Base-by-base conservation (phyloP, 2,329 filamentous ascomycete species). In the Xylariaceae sp. region DNA sequence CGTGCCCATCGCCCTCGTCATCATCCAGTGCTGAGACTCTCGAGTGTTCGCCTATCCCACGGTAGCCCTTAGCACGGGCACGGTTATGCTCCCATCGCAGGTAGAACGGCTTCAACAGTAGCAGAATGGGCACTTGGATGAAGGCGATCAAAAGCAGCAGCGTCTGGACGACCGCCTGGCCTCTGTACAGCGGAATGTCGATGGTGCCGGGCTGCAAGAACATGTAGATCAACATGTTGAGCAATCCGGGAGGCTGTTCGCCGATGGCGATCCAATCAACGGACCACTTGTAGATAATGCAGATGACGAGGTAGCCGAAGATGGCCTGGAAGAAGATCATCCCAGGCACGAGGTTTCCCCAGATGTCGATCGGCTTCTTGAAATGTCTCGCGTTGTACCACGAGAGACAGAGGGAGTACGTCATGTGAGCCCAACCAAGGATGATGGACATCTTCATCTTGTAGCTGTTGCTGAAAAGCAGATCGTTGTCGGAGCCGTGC, bases 201-300 rank as follows among this genome's bases (percentile, higher is more conserved):
- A 80, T 55, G 0, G 61, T 83, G 32, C 88, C 88, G 3, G 92
- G 92, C 44, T 81, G 78, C 47, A 98, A 65, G 69, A 98, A 98
- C 93, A 98, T 98, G 74, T 95, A 95, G 54, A 98, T 98, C 53
- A 98, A 71, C 90, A 96, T 96, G 73, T 98, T 98, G 42, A 98
- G 67, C 39, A 98, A 70, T 52, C 88, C 87, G 3, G 93, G 92
- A 2, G 93, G 86, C 42, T 76, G 72, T 47, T 72, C 57, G 25
- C 70, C 77, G 26, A 70, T 72, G 9, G 70, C 77, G 18, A 57
- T 50, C 92, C 92, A 98, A 60, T 98, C 81, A 23, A 94, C 73
- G 8, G 75, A 82, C 92, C 93, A 98, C 65, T 98, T 98, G 73
- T 93, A 96, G 49, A 98, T 65, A 54, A 98, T 95, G 52, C 85